Evolutionary conservation across 2,329 filamentous ascomycete species (phyloP).

Genomic region (Fusarium nisikadoi): DNA sequence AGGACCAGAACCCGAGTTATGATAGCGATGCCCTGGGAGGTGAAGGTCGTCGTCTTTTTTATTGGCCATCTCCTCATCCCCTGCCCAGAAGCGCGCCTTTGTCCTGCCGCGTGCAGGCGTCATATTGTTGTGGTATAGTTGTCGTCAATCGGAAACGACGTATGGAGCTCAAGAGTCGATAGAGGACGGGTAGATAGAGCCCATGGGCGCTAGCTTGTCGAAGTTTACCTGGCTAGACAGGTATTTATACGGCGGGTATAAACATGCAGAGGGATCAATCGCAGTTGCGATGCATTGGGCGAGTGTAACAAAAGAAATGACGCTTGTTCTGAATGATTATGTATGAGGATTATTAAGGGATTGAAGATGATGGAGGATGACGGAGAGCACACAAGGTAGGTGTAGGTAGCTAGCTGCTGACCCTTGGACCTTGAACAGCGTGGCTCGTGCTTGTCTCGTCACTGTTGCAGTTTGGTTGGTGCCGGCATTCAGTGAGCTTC

Average conservation of each 20-base stretch:
- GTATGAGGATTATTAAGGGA: neutral
- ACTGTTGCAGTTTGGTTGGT: conserved; percentile 23
- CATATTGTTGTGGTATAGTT: conserved; percentile 49
- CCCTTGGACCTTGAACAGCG: conserved; percentile 26
- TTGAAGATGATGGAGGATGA: conserved; percentile 21
- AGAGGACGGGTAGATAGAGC: conserved; percentile 15
- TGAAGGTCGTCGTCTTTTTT: conserved; percentile 70
- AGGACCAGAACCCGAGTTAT: conserved; percentile 41
- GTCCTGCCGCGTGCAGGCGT: conserved; percentile 48
- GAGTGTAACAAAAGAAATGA: neutral
- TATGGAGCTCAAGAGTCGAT: conserved; percentile 1
- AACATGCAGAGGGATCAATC: conserved; percentile 14
- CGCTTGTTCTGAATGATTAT: neutral
- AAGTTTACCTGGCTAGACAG: conserved; percentile 7
- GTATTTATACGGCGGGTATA: neutral
- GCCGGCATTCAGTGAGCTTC: neutral
- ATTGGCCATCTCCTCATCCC: conserved; percentile 63
- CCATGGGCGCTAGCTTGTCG: conserved; percentile 29
- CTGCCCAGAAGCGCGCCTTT: conserved; percentile 56
- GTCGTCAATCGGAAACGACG: neutral
- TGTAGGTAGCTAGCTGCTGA: conserved; percentile 5
- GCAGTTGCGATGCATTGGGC: neutral
- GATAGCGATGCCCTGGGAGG: conserved; percentile 40
- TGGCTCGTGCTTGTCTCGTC: conserved; percentile 36
- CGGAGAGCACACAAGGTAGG: neutral